Base-by-base conservation (phyloP, 2,329 filamentous ascomycete genomes). In the Fusarium sp. region DNA sequence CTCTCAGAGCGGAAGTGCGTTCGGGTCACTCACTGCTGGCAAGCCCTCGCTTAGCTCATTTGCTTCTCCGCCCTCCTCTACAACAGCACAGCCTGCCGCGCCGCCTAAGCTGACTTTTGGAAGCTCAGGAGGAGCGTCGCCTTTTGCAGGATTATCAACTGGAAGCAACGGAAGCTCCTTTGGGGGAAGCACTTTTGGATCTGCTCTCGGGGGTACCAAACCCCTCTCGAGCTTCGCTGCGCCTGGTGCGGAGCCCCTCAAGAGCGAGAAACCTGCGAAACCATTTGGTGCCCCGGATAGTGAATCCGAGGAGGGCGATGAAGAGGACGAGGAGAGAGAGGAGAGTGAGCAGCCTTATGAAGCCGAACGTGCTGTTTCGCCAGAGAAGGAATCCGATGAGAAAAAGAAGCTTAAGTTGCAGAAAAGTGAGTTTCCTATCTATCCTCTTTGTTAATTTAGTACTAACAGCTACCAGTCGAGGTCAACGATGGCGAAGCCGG, bases 401-500 rank as follows among this genome's bases (percentile, higher is more conserved):
- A 91, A 90, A 81, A 91, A 91, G 82, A 91, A 90, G 79, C 81
- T 86, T 13, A 91, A 88, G 78, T 85, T 91, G 65, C 91, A 95
- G 77, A 91, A 92, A 80, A 88, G 93, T 95, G 85, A 83, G 39
- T 16, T n/a, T 48, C 36, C 22, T 24, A 38, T 20, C 18, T 14
- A 9, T 57, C 14, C 24, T n/a, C 7, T 30, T 26, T 31, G 28
- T 22, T 8, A 61, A 36, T 30, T 36, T 12, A 28, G 35, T 31
- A 60, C 81, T 83, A 75, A 85, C 64, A 64, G 20, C 44, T 50
- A 56, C 61, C 56, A 95, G 90, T 91, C 33, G 84, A 85, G 53
- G 89, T 95, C 45, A 92, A 97, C 79, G 95, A 96, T 57, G 95
- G 95, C 62, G 95, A 98, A 82, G 91, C 95, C 77, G 91, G 91